phyloP scores from a whole-genome alignment of 306 rosid genomes.

The Prunus persica region DNA sequence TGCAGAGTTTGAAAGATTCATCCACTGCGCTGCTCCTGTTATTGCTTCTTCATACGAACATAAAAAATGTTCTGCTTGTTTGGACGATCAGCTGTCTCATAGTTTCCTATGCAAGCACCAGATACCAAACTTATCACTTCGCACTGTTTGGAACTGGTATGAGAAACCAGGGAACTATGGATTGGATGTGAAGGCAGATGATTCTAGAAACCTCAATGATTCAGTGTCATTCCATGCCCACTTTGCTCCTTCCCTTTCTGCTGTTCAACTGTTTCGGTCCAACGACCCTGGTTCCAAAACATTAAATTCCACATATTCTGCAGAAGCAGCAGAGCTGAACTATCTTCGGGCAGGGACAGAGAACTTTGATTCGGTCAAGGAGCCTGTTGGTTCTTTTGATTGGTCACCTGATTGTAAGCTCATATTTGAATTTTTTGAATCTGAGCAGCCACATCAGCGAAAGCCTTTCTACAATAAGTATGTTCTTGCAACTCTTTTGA shows the following conservation, averaged over 20 bases:
- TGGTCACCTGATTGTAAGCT: constrained; percentile 14
- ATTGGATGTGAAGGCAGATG: constrained; percentile 18
- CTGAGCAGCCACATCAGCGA: constrained; percentile 19
- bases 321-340: not conserved
- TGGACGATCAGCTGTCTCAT: constrained; percentile 13
- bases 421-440: constrained; percentile 24
- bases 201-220: constrained; percentile 7
- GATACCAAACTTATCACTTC: constrained; percentile 19
- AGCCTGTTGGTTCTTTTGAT: not conserved
- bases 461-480: constrained; percentile 14
- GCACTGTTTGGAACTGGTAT: constrained; percentile 24
- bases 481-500: constrained; percentile 2
- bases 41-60: constrained; percentile 1
- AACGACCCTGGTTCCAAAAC: not conserved
- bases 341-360: not conserved
- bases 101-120: constrained; percentile 18
- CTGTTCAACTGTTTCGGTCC: constrained; percentile 15
- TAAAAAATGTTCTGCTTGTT: constrained; percentile 1
- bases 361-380: not conserved
- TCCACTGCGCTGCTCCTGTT: constrained; percentile 23
- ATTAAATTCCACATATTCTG: not conserved
- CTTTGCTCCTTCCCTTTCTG: constrained; percentile 24
- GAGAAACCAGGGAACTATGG: constrained; percentile 25
- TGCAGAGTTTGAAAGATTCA: constrained; percentile 21
- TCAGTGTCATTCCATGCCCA: constrained; percentile 10